Evolutionary conservation across 495 filamentous ascomycete species (phyloP), one percentile per base, ranked within the genome.

Genomic region (Terfezia boudieri): DNA sequence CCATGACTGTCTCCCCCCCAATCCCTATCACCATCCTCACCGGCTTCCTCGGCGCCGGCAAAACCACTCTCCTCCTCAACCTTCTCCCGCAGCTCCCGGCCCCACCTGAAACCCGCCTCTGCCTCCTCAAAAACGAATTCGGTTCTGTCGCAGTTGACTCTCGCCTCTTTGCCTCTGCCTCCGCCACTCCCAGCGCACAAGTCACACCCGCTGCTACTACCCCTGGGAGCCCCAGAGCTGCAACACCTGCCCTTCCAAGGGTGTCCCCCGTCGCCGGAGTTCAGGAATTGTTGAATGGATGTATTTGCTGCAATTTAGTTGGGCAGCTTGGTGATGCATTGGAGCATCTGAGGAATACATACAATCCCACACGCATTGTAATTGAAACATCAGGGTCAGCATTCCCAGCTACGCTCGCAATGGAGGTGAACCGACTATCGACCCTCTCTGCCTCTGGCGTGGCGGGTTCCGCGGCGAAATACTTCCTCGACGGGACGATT

Each of bases 91-190:
- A 73, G 67, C 62, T 64, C 22, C 64, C 64, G 9, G 53, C 56
- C 49, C 57, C 54, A 32, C 59, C 75, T 8, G 67, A 65, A 57
- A 95, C 95, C 76, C 78, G 77, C 4, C 78, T 98, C 53, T 89
- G 88, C n/a, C 78, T 98, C 20, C 74, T 98, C 20, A 98, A 98
- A 68, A 98, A 98, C 68, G 90, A 98, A 69, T 94, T 94, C 67
- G 90, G 90, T 63, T 88, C 96, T 67, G 67, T 98, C 16, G 87
- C 86, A 26, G 74, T 96, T 66, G 90, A 96, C 74, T 86, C 82
- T 9, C 85, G 92, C 66, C 76, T 96, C 16, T 20, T 46, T 9
- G 41, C 41, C 41, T 14, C 14, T 8, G 17, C 41, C 41, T 14
- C 41, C 41, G 8, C 41, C 1, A 46, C 41, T 20, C 41, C 41